A percentile compares a stretch with the other conserved stretches of the same genome.
Conservation (phyloP, 2,329 filamentous ascomycete genomes). For the Apiospora aurea region DNA sequence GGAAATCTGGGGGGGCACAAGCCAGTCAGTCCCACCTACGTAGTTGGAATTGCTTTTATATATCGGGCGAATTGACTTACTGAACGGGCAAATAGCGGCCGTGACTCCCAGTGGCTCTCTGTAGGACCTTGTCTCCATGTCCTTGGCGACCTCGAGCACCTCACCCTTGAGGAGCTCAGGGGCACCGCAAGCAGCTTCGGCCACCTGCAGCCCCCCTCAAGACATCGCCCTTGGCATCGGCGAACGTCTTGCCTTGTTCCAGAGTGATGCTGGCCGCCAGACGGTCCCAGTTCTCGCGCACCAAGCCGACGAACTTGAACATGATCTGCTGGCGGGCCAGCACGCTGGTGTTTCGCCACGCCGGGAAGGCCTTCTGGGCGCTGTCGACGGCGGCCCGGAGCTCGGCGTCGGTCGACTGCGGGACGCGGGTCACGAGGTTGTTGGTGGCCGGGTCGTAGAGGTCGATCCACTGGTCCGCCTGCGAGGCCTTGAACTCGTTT, state of each 20-base stretch:
- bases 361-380: conserved; percentile 76
- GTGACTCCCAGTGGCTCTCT: conserved; percentile 82
- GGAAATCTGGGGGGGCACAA: conserved; percentile 69
- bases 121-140: conserved; percentile 88
- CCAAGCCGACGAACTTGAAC: conserved; percentile 83
- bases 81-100: conserved; percentile 87
- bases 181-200: conserved; percentile 81
- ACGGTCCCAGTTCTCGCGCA: conserved; percentile 85
- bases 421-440: conserved; percentile 83
- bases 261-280: conserved; percentile 85
- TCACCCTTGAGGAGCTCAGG: conserved; percentile 85
- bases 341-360: conserved; percentile 76
- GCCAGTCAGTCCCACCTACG: neutral
- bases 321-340: conserved; percentile 82
- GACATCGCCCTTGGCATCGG: conserved; percentile 82
- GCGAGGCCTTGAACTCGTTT: conserved; percentile 77
- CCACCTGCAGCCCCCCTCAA: conserved; percentile 84
- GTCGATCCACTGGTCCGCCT: conserved; percentile 77
- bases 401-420: conserved; percentile 81
- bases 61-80: conserved; percentile 55
- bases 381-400: conserved; percentile 77
- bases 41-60: conserved; percentile 19
- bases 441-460: conserved; percentile 85
- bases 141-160: conserved; percentile 84
- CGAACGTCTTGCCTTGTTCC: conserved; percentile 89